phyloP scores from a whole-genome alignment of 1,284 basidiomycete genomes.

The Ceratobasidium sp. region DNA sequence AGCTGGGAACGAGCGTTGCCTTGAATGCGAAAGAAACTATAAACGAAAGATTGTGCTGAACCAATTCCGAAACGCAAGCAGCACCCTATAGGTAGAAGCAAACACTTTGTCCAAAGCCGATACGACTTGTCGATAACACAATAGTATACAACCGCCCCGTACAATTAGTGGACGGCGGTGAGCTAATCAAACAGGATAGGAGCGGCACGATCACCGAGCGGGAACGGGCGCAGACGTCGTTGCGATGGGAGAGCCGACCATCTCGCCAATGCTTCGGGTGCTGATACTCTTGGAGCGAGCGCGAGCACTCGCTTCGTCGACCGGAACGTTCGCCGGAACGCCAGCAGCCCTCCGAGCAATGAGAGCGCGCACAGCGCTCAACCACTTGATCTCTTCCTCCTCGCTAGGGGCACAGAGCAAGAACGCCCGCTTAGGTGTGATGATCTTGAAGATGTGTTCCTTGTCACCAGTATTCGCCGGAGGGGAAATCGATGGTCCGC shows the following conservation, averaged over 20 bases:
- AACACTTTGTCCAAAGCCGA: background rate
- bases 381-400: conserved; percentile 98
- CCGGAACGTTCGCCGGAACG: background rate
- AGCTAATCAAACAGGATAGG: background rate
- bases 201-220: background rate
- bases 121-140: background rate
- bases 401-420: conserved; percentile 94
- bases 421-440: conserved; percentile 91
- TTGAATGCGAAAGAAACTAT: background rate
- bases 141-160: conserved; percentile 33
- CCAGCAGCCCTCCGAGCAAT: conserved; percentile 65
- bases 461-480: conserved; percentile 25
- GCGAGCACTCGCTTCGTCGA: background rate
- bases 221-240: conserved; percentile 11
- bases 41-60: background rate
- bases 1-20: conserved; percentile 2
- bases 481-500: conserved; percentile 39
- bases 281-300: conserved; percentile 30
- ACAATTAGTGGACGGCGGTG: background rate
- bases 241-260: conserved; percentile 24
- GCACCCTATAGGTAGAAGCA: background rate
- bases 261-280: conserved; percentile 18
- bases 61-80: background rate
- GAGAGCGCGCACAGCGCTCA: conserved; percentile 90
- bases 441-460: conserved; percentile 89